Base-by-base conservation (phyloP, 148 eudicot genomes). In the Polygonum aviculare region DNA sequence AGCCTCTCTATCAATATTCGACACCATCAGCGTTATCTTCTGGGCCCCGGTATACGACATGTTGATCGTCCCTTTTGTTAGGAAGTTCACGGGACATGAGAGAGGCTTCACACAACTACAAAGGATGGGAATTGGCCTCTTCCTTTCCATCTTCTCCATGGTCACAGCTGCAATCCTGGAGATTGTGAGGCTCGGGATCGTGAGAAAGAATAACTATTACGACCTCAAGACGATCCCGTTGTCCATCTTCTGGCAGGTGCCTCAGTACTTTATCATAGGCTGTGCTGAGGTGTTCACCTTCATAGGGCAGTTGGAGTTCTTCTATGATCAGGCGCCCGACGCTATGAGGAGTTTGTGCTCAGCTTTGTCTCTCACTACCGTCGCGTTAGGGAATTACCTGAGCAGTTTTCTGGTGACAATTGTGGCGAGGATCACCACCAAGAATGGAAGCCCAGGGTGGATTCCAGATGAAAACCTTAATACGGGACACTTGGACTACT, bases 281-380 rank as follows among this genome's bases (percentile, higher is more conserved):
- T 77, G 80, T n/a, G 80, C 83, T 3, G 83, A 81, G 71, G 83
- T 81, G 21, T 81, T 81, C 22, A 74, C 75, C 11, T 77, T 78
- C 39, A 77, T 81, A 7, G 83, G 83, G 21, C 80, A 78, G 74
- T 63, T 81, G 19, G 83, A 81, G 83, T 81, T 81, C 69, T 77
- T 81, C 78, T 81, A 77, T 21, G 83, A 77, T 21, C 83, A 81
- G 65, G 80, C 83, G 2, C 83, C 83, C 16, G 83, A 81, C 44
- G 83, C 80, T n/a, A 81, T 81, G 83, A 77, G 80, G 74, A 81
- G 80, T 45, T 47, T 81, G 31, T 81, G 83, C 50, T 73, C 80
- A 0, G 83, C 83, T 12, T 45, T 81, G 36, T 67, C 78, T 3
- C 75, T 81, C 41, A 74, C 80, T 0, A 74, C 78, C 3, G 75